Conservation (phyloP, 208 protist species). For the Leishmania aethiopica region DNA sequence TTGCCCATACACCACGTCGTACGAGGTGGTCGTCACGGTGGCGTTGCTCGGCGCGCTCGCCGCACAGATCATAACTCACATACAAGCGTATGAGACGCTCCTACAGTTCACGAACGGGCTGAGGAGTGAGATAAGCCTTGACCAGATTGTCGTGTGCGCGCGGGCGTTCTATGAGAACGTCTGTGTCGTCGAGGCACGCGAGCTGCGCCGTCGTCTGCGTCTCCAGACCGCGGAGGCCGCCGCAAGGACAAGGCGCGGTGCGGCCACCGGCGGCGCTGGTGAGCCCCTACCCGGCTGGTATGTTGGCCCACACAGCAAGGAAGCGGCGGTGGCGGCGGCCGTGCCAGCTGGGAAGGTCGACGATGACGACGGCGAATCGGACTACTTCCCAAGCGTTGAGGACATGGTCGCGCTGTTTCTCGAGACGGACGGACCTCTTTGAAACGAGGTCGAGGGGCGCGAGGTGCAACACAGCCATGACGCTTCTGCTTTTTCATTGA, state of each 20-base stretch:
- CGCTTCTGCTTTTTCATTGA: background rate
- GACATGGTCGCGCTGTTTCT: constrained; percentile 43
- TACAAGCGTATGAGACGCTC: constrained; percentile 56
- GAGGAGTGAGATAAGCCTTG: constrained; percentile 39
- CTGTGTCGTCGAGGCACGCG: constrained; percentile 27
- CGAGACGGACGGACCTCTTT: constrained; percentile 32
- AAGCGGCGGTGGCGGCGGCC: background rate
- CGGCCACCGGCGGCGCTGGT: background rate
- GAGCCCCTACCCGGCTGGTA: background rate
- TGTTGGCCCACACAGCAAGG: background rate
- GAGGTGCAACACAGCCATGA: background rate
- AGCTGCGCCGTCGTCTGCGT: constrained; percentile 27
- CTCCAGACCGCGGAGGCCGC: constrained; percentile 1
- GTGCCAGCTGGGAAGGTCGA: background rate
- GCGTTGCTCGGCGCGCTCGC: constrained; percentile 55
- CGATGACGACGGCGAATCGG: background rate
- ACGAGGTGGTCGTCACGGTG: constrained; percentile 75
- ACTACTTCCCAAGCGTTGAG: constrained; percentile 35
- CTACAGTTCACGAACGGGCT: constrained; percentile 71
- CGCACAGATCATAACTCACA: constrained; percentile 52
- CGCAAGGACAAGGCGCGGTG: background rate
- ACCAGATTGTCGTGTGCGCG: constrained; percentile 56
- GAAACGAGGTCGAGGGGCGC: background rate
- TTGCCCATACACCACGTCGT: constrained; percentile 63
- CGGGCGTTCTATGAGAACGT: constrained; percentile 72